Percentiles rank a stretch among this genome's conserved stretches.
Evolutionary conservation across 192 early-diverging fungal species (phyloP).

Genomic region (Pilobolus umbonatus): DNA sequence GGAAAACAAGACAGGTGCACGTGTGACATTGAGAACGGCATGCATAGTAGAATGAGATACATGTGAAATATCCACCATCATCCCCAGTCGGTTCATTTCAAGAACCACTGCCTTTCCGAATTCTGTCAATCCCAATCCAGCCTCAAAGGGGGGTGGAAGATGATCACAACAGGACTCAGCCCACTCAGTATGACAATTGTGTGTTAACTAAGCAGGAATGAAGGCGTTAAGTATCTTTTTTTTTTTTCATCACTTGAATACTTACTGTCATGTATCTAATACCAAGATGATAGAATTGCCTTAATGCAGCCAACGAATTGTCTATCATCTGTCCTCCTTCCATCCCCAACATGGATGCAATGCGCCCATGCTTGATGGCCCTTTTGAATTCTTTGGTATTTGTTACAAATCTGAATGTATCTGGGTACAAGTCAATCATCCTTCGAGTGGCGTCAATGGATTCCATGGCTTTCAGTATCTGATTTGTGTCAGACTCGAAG

Average conservation of each 20-base stretch:
- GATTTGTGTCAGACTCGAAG: constrained; percentile 17
- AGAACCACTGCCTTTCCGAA: constrained; percentile 50
- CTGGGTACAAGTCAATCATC: constrained; percentile 43
- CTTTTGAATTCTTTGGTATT: constrained; percentile 40
- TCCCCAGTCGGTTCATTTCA: constrained; percentile 69
- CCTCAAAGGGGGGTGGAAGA: constrained; percentile 35
- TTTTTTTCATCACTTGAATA: too few species aligned
- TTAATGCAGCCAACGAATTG: constrained; percentile 47
- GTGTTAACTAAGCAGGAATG: constrained; percentile 40
- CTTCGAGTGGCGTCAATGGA: constrained; percentile 62
- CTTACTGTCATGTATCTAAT: constrained; percentile 61
- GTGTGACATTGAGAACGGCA: constrained; percentile 42
- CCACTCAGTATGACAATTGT: constrained; percentile 61
- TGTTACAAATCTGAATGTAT: constrained; percentile 41
- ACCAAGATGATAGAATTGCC: constrained; percentile 52
- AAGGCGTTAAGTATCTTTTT: not conserved
- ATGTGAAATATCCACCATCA: constrained; percentile 66
- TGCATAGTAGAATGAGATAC: constrained; percentile 59
- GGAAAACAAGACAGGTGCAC: constrained; percentile 59
- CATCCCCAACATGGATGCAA: constrained; percentile 61
- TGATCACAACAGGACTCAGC: constrained; percentile 43
- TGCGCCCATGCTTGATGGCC: constrained; percentile 35
- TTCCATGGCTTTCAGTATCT: constrained; percentile 32
- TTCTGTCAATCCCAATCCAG: constrained; percentile 45
- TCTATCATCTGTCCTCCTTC: constrained; percentile 68